Evolutionary conservation across 2,329 filamentous ascomycete genomes (phyloP).

Genomic region (Colletotrichum musicola): DNA sequence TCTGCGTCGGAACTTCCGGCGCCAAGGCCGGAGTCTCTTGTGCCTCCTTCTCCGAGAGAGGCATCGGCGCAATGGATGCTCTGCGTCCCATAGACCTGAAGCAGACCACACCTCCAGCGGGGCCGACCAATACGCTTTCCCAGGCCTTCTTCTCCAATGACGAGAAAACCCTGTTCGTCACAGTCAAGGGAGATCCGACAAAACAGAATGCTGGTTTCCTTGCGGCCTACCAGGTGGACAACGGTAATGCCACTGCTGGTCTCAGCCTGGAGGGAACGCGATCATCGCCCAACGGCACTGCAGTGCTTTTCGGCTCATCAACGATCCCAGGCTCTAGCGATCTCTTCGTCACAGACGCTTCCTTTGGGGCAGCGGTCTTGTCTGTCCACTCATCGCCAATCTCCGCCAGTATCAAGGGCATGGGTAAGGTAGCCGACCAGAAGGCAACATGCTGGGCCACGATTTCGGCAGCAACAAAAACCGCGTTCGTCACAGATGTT

Average conservation of each 20-base stretch:
- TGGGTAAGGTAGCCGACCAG: conserved; percentile 62
- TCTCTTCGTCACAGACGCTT: conserved; percentile 69
- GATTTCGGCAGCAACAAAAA: conserved; percentile 60
- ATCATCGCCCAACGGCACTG: conserved; percentile 66
- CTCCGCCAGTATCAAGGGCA: conserved; percentile 51
- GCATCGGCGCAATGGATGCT: conserved; percentile 58
- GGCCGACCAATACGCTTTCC: conserved; percentile 70
- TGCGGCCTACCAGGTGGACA: conserved; percentile 61
- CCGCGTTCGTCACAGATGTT: conserved; percentile 71
- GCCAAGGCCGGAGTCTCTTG: conserved; percentile 60
- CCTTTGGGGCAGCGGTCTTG: conserved; percentile 67
- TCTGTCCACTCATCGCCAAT: conserved; percentile 51
- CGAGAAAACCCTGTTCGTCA: conserved; percentile 63
- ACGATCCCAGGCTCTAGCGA: conserved; percentile 57
- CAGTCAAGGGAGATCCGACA: conserved; percentile 70
- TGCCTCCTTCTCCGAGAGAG: conserved; percentile 51
- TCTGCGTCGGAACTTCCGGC: conserved; percentile 62
- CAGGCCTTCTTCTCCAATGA: conserved; percentile 71
- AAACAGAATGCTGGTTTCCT: conserved; percentile 69
- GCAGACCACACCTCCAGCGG: conserved; percentile 69
- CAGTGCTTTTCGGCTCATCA: conserved; percentile 67
- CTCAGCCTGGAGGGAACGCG: conserved; percentile 45
- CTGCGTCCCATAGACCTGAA: conserved; percentile 61
- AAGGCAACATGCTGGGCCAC: conserved; percentile 70
- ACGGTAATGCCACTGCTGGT: not conserved